A percentile compares a stretch with the other conserved stretches of the same genome.
phyloP scores from a whole-genome alignment of 768 basidiomycete species.

The Auricularia auricula-judae region DNA sequence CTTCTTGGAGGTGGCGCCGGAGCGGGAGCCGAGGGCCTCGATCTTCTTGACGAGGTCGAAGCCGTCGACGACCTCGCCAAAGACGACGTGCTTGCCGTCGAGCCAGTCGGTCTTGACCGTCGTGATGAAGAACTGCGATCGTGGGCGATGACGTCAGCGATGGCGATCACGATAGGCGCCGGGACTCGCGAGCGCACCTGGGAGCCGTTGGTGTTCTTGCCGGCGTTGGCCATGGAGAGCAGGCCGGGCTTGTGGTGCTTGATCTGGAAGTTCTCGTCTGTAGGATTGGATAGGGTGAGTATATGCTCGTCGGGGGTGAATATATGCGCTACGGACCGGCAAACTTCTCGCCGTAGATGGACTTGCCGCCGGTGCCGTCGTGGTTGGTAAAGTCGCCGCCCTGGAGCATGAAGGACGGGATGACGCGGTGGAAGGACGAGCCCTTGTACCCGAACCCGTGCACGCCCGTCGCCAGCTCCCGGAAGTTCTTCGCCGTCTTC shows the following conservation, averaged over 20 bases:
- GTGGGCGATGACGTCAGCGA: background rate
- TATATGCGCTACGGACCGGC: slow-evolving; percentile 16
- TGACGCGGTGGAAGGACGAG: slow-evolving; percentile 66
- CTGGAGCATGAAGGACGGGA: slow-evolving; percentile 33
- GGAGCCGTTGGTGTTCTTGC: slow-evolving; percentile 39
- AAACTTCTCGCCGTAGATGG: slow-evolving; percentile 27
- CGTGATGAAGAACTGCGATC: slow-evolving; percentile 30
- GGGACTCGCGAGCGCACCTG: slow-evolving; percentile 21
- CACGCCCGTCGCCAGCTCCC: slow-evolving; percentile 80
- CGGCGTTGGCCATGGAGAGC: slow-evolving; percentile 42
- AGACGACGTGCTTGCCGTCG: slow-evolving; percentile 32
- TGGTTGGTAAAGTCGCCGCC: slow-evolving; percentile 28
- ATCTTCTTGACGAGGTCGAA: slow-evolving; percentile 28
- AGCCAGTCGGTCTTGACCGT: slow-evolving; percentile 27
- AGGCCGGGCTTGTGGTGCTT: slow-evolving; percentile 28
- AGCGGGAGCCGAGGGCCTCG: slow-evolving; percentile 20
- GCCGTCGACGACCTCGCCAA: slow-evolving; percentile 32
- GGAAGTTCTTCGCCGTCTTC: slow-evolving; percentile 72
- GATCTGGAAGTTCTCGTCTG: slow-evolving; percentile 30
- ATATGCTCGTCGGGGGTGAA: too few relatives aligned
- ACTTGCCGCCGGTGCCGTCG: slow-evolving; percentile 27
- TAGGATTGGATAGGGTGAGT: too few relatives aligned
- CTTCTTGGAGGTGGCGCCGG: slow-evolving; percentile 15
- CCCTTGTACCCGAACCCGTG: slow-evolving; percentile 66
- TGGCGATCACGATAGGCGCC: background rate